Evolutionary conservation across 139 green algal genomes (phyloP).

Genomic region (Gonium pectorale): DNA sequence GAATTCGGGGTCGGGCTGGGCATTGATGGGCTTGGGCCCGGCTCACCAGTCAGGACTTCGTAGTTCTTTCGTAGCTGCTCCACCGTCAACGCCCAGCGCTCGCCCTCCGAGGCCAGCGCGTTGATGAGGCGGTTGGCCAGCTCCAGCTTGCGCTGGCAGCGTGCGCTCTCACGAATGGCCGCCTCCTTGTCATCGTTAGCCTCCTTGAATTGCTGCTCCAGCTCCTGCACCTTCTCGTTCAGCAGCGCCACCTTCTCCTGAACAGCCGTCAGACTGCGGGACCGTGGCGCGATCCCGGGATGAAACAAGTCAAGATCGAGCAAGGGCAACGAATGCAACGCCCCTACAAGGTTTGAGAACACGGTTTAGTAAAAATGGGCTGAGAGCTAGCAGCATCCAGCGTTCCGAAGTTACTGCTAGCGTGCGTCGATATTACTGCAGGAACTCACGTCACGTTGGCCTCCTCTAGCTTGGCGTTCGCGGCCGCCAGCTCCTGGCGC

Average conservation of each 20-base stretch:
- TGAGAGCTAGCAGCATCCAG: no score
- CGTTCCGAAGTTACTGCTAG: no score
- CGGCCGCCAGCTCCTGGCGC: conserved; percentile 84
- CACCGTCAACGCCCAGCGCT: conserved; percentile 85
- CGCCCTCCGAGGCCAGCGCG: conserved; percentile 82
- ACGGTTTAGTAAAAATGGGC: no score
- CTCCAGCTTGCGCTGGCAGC: conserved; percentile 84
- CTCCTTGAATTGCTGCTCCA: conserved; percentile 84
- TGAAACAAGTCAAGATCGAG: no score
- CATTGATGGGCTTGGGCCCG: no score
- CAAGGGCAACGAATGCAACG: no score
- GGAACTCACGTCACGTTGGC: conserved; percentile 69
- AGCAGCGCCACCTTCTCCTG: conserved; percentile 61
- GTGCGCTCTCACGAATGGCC: conserved; percentile 80
- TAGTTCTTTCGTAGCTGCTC: conserved; percentile 82
- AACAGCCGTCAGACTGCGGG: conserved; percentile 62
- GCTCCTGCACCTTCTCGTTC: conserved; percentile 73
- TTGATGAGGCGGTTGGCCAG: conserved; percentile 91
- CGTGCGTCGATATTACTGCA: no score
- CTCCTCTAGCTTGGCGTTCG: conserved; percentile 86
- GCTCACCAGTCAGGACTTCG: conserved; percentile 66
- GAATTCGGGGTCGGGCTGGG: no score
- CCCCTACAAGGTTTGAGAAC: no score
- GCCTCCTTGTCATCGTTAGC: conserved; percentile 87
- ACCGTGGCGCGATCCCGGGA: no score